Base-by-base conservation (phyloP, 345 rosid genomes). In the Salix caprea region DNA sequence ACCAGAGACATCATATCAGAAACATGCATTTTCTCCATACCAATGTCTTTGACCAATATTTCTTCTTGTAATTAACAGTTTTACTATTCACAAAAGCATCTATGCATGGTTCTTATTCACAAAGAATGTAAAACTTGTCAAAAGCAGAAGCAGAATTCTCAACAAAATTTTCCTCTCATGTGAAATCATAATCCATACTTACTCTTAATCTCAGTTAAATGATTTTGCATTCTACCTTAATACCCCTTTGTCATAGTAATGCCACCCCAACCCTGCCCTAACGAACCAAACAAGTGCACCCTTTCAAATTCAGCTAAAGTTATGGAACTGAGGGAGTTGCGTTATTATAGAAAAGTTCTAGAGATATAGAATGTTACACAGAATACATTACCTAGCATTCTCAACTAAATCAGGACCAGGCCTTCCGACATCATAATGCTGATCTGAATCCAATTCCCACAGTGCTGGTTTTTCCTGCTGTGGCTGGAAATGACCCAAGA, bases 401-500 rank as follows among this genome's bases (percentile, higher is more conserved):
- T 86, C 80, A 62, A 79, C 75, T 52, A 79, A 65, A 82, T 71
- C 77, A 64, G 86, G 80, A 72, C 83, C 76, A 73, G 75, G 87
- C 75, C 84, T 88, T 70, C 93, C 89, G 70, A 86, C 83, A 72
- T 67, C 80, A 76, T 86, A 81, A 72, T 91, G 90, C 79, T 92
- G 99, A 73, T 92, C 96, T 12, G 94, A 90, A 82, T 84, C 89
- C 76, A 91, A 71, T 71, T 94, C 98, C 99, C 99, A 96, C 34
- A 96, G 83, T 21, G 97, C 93, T 61, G 98, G 91, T 82, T 89
- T 94, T 71, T 91, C 95, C 77, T 71, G 85, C 58, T 94, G 97
- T 64, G 99, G 99, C 82, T 89, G 99, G 81, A 92, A 96, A 88
- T 94, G 87, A 58, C 99, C 99, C 84, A 96, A 85, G 81, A 96